These are phyloP conservation scores for Pseudogymnoascus sp. DNA, from an alignment of 2,329 filamentous ascomycete species.

Conservation along the genomic window DNA sequence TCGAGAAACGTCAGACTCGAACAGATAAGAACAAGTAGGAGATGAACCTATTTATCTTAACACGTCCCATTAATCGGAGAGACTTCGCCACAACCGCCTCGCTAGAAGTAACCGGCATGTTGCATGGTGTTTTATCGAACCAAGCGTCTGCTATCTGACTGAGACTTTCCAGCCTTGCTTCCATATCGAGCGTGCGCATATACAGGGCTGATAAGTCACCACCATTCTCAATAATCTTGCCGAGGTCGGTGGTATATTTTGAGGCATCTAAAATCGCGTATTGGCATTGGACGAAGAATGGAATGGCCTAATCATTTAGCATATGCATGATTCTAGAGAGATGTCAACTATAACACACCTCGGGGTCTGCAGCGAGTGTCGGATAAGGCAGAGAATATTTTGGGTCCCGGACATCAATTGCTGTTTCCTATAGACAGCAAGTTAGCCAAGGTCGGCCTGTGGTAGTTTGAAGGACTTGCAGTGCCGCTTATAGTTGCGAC, in stretches of 20 bases:
- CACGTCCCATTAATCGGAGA: constrained; percentile 39
- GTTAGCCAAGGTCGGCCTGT: background rate
- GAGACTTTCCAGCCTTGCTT: constrained; percentile 32
- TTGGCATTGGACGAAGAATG: constrained; percentile 39
- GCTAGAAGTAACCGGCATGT: constrained; percentile 30
- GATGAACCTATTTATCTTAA: constrained; percentile 41
- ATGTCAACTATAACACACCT: constrained; percentile 24
- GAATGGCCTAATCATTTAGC: constrained; percentile 29
- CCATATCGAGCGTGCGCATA: constrained; percentile 35
- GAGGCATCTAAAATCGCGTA: constrained; percentile 40
- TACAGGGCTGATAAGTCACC: constrained; percentile 35
- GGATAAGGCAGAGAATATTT: constrained; percentile 40
- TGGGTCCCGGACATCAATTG: constrained; percentile 36
- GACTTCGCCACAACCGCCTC: constrained; percentile 38
- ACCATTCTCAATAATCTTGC: constrained; percentile 33
- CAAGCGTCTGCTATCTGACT: constrained; percentile 32
- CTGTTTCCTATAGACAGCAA: constrained; percentile 31
- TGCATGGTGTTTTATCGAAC: constrained; percentile 28
- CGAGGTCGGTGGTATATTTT: constrained; percentile 41
- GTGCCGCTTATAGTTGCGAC: constrained; percentile 43
- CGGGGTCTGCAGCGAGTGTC: constrained; percentile 34
- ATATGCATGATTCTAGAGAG: constrained; percentile 13
- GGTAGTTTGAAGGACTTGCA: constrained; percentile 25
- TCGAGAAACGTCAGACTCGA: background rate
- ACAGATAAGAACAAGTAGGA: background rate